Evolutionary conservation across 345 rosid genomes (phyloP), one percentile per base, ranked within the genome.

Genomic region (Pistacia atlantica): DNA sequence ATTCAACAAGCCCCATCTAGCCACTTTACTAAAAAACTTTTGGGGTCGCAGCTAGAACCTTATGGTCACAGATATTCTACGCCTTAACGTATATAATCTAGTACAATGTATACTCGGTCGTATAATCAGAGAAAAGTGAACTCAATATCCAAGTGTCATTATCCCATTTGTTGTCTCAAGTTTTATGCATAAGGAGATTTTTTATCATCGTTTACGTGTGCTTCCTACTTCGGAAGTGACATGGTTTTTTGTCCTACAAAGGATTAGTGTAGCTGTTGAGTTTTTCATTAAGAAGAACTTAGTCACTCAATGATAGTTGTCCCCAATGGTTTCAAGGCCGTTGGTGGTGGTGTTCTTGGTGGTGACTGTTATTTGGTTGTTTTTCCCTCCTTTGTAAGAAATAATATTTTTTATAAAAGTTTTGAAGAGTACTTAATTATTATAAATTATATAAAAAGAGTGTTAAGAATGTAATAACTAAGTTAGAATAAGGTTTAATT

Each of bases 21-120:
- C 95, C 57, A 90, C 93, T 59, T 92, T 95, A 5, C 77, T 94
- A 1, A 97, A 94, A 72, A 93, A 91, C 78, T 94, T 92, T 52
- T 94, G 97, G 97, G 86, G 97, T 42, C 85, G 79, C 1, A 79
- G 97, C 46, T 94, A 97, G 97, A 94, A 91, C 76, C 87, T 89
- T n/a, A 84, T 89, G 86, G 90, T 87, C 49, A 69, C 90, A 0
- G 55, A 76, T 7, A 60, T 91, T 33, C 89, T 92, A 52, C 86
- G 92, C 1, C 85, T 84, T 0, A 78, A 92, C 1, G 86, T 89
- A 5, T 89, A 90, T 74, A 11, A 77, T 10, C 97, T 97, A 1
- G 60, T 81, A 3, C 86, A 82, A 12, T 38, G 58, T 7, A 9
- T 73, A 37, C 71, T 31, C 0, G 49, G 70, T 5, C 68, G 12